Evolutionary conservation across 768 basidiomycete species (phyloP), one percentile per base, ranked within the genome.

Genomic region (Termitomyces sp.): DNA sequence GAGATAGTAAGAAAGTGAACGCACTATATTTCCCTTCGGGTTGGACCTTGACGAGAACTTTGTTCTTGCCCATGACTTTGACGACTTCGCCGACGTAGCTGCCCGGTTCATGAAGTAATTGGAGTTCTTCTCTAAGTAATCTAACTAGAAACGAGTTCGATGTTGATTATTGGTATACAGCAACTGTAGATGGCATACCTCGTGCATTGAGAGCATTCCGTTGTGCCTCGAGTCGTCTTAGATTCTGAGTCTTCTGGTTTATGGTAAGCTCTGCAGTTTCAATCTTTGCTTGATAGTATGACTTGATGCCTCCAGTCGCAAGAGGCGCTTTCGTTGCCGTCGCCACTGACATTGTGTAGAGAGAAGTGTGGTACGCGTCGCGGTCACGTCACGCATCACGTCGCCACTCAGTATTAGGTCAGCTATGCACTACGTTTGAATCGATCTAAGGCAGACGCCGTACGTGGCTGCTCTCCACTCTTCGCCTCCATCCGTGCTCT

Each of bases 1-100:
- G 9, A 32, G 3, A 36, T 15, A 9, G 33, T 5, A 38, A 35
- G 28, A 20, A 12, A 4, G 38, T 18, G n/a, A 44, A 84, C 92
- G 69, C 65, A 98, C 96, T 96, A 79, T 98, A 98, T 86, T 98
- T 98, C 56, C 96, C 97, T 79, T 99, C 96, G 0, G 96, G 96
- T 73, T 98, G 96, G 6, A 98, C 94, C 74, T 99, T 98, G 64
- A 99, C 96, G 45, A 98, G 78, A 15, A 98, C 96, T 76, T 97
- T 98, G 75, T 88, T 98, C 89, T 98, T 98, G 58, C 96, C 94
- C 97, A 98, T 99, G 7, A 97, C 90, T 76, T 96, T 98, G 66
- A 98, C 90, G 13, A 98, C 88, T 76, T 98, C 97, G 7, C 97
- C 97, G 44, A 99, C 96, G 76, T 98, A 98, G 71, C 91, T 93